A percentile compares a stretch with the other conserved stretches of the same genome.
phyloP scores from a whole-genome alignment of 768 basidiomycete species.

The Galerina sulciceps region DNA sequence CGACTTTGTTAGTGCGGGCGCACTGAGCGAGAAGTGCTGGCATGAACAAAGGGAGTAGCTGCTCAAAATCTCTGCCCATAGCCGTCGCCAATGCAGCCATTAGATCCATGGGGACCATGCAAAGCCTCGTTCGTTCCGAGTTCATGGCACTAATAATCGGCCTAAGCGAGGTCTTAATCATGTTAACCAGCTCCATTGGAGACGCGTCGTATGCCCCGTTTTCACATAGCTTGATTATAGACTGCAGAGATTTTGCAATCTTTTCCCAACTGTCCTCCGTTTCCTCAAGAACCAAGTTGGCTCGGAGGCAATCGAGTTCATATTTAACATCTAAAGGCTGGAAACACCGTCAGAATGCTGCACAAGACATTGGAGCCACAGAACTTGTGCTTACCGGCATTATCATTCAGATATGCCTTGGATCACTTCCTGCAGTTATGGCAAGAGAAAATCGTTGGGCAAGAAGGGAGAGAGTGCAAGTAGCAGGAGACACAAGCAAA shows the following conservation, averaged over 20 bases:
- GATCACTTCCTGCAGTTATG: no score
- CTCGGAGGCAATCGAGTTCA: constrained; percentile 47
- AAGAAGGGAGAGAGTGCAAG: background rate
- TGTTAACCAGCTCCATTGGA: constrained; percentile 48
- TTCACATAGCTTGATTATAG: constrained; percentile 51
- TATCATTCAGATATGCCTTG: background rate
- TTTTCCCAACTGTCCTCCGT: constrained; percentile 83
- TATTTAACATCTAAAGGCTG: constrained; percentile 25
- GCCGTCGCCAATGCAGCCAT: constrained; percentile 55
- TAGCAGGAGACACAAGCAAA: background rate
- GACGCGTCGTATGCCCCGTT: constrained; percentile 58
- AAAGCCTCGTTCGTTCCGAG: constrained; percentile 78
- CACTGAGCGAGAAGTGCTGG: constrained; percentile 72
- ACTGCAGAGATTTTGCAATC: constrained; percentile 53
- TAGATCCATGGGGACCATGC: constrained; percentile 67
- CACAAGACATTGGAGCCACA: background rate
- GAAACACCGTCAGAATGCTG: background rate
- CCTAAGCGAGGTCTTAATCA: constrained; percentile 54
- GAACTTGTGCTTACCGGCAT: background rate
- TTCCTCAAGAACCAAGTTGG: constrained; percentile 51
- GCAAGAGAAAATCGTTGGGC: background rate
- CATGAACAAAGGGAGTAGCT: constrained; percentile 66
- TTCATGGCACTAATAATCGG: constrained; percentile 62
- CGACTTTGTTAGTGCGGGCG: constrained; percentile 79
- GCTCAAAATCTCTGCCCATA: constrained; percentile 67